These are phyloP conservation scores for Amphibolis antarctica DNA, from an alignment of 106 monocot genomes.

Conservation along the genomic window DNA sequence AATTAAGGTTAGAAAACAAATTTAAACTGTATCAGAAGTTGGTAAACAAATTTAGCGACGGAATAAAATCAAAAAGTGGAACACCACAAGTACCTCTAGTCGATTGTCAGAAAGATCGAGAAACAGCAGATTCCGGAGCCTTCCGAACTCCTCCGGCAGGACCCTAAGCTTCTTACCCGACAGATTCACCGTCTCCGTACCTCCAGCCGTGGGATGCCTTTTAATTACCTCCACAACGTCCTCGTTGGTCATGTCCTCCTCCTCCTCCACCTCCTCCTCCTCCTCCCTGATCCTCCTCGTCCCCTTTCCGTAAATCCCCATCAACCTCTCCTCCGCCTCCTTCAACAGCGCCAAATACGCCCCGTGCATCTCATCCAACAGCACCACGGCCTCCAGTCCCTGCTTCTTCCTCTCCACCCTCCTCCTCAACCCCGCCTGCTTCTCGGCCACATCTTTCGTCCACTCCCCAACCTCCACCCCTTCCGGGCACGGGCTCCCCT, in stretches of 20 bases:
- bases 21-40: too few species aligned
- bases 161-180: constrained; percentile 35
- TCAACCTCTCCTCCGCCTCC: constrained; percentile 69
- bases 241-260: constrained; percentile 25
- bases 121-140: constrained; percentile 32
- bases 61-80: too few species aligned
- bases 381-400: constrained; percentile 40
- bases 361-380: constrained; percentile 77
- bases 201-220: constrained; percentile 15
- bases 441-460: constrained; percentile 12
- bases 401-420: constrained; percentile 19
- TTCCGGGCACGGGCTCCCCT: not conserved
- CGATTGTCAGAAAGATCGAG: constrained; percentile 70
- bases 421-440: constrained; percentile 5
- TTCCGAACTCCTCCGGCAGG: constrained; percentile 83
- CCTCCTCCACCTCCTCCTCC: constrained; percentile 4
- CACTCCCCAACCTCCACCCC: not conserved
- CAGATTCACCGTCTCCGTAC: constrained; percentile 51
- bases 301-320: constrained; percentile 37
- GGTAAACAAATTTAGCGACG: too few species aligned
- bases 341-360: constrained; percentile 57
- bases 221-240: constrained; percentile 59
- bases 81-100: too few species aligned
- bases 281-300: not conserved
- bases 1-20: too few species aligned